Evolutionary conservation across 1,139 yeast species (phyloP), one percentile per base, ranked within the genome.

Genomic region (Taiozyma sp.): DNA sequence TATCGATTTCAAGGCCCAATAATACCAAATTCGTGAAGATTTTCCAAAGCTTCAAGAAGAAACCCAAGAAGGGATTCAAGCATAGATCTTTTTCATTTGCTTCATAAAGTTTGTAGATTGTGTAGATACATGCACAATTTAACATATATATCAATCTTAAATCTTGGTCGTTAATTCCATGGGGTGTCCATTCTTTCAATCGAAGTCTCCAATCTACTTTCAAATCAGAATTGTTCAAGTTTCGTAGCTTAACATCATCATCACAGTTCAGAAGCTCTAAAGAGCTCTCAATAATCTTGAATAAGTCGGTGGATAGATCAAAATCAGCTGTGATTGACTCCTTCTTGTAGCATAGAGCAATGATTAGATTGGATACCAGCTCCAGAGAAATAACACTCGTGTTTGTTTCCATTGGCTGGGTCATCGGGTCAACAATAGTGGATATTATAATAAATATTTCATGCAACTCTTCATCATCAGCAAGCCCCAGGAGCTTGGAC

Each of bases 381-480:
- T 82, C 83, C 12, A 84, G 66, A 30, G 89, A 82, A 19, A 83
- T 68, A 0, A 81, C 67, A 32, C 71, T 65, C 1, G 68, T 63
- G 24, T 81, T 84, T n/a, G 75, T 75, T 38, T 84, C 87, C 43
- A 78, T 77, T 0, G 92, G 91, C 56, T 83, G 90, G 1, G 89
- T 81, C 58, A 75, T 71, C 4, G 89, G 88, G 62, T 84, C 90
- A 50, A 84, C 78, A 42, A 85, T 64, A 2, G 80, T 71, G 4
- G 79, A 69, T 3, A 75, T 62, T 1, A 63, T 54, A 1, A 59
- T 47, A 49, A 69, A 70, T 8, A 63, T 16, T 19, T 53, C 45
- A 5, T 48, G 29, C 1, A 49, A 30, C 2, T 36, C 34, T n/a
- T 50, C 49, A 39, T 51, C 54, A 8, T 51, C 49, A 9, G 49